These are phyloP conservation scores for Cladosporium sp. DNA, from an alignment of 2,329 filamentous ascomycete genomes.

Conservation along the genomic window DNA sequence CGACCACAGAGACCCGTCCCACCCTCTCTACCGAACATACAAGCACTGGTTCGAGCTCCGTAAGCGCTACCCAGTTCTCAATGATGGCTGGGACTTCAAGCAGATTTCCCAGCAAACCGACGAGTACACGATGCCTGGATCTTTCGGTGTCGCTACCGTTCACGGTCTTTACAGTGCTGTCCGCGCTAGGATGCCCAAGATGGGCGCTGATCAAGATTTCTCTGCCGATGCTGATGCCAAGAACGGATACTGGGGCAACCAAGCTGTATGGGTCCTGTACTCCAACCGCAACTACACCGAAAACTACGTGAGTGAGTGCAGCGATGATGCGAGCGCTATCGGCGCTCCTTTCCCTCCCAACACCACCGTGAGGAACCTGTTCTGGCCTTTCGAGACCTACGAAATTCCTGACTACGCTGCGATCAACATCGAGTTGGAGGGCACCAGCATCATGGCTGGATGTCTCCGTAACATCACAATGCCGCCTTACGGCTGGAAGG, in stretches of 20 bases:
- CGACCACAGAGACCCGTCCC: constrained; percentile 65
- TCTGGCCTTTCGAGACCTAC: constrained; percentile 62
- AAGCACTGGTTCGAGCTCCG: constrained; percentile 65
- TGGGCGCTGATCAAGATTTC: constrained; percentile 49
- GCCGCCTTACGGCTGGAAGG: constrained; percentile 60
- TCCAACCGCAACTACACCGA: constrained; percentile 52
- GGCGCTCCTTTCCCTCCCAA: constrained; percentile 58
- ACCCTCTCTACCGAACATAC: constrained; percentile 62
- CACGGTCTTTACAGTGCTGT: constrained; percentile 63
- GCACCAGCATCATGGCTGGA: constrained; percentile 54
- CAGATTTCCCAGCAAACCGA: constrained; percentile 60
- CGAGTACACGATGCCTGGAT: constrained; percentile 55
- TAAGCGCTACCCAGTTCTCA: constrained; percentile 57
- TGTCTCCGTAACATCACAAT: constrained; percentile 58
- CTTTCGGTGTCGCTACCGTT: constrained; percentile 55
- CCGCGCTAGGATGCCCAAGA: constrained; percentile 36
- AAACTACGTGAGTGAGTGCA: constrained; percentile 62
- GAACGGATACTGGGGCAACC: constrained; percentile 44
- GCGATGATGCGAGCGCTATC: constrained; percentile 51
- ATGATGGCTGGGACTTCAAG: constrained; percentile 60
- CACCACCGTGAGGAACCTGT: constrained; percentile 63
- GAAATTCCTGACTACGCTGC: constrained; percentile 51
- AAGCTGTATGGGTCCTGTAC: constrained; percentile 56
- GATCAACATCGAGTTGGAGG: constrained; percentile 45
- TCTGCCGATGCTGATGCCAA: constrained; percentile 51